Evolutionary conservation across 2,329 filamentous ascomycete species (phyloP).

Genomic region (Delphinella strobiligena): DNA sequence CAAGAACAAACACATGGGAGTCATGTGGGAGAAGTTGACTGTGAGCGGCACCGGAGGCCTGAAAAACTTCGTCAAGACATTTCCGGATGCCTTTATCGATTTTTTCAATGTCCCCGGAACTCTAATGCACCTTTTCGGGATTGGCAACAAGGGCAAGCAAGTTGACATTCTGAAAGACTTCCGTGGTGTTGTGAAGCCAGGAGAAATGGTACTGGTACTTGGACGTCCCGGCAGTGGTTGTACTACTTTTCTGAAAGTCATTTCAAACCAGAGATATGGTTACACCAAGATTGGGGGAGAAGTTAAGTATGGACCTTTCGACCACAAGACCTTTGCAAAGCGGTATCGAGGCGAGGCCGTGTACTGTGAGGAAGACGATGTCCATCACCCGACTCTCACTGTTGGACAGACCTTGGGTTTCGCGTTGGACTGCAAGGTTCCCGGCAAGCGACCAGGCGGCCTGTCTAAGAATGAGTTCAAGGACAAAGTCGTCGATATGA

Average conservation of each 20-base stretch:
- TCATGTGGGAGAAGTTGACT: constrained; percentile 65
- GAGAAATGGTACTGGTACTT: constrained; percentile 60
- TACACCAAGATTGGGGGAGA: constrained; percentile 58
- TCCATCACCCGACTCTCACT: constrained; percentile 74
- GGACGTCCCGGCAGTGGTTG: constrained; percentile 65
- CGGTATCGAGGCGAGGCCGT: constrained; percentile 70
- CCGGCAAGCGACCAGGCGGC: constrained; percentile 64
- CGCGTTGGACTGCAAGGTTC: constrained; percentile 73
- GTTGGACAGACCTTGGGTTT: constrained; percentile 81
- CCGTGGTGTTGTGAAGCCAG: constrained; percentile 52
- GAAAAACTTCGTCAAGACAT: constrained; percentile 61
- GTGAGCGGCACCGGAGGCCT: constrained; percentile 64
- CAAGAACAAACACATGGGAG: constrained; percentile 64
- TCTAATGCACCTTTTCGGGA: constrained; percentile 49
- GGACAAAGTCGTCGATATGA: constrained; percentile 56
- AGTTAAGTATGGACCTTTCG: constrained; percentile 48
- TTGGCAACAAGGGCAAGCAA: constrained; percentile 32
- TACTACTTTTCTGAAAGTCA: constrained; percentile 63
- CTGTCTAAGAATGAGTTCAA: constrained; percentile 66
- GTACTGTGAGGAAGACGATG: constrained; percentile 78
- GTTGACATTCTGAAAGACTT: constrained; percentile 55
- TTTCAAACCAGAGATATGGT: constrained; percentile 55
- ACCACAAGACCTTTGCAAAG: constrained; percentile 22
- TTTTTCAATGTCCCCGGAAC: constrained; percentile 67
- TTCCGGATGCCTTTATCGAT: constrained; percentile 62